These are phyloP conservation scores for Crithidia expoeki DNA, from an alignment of 208 protist species.

Conservation along the genomic window DNA sequence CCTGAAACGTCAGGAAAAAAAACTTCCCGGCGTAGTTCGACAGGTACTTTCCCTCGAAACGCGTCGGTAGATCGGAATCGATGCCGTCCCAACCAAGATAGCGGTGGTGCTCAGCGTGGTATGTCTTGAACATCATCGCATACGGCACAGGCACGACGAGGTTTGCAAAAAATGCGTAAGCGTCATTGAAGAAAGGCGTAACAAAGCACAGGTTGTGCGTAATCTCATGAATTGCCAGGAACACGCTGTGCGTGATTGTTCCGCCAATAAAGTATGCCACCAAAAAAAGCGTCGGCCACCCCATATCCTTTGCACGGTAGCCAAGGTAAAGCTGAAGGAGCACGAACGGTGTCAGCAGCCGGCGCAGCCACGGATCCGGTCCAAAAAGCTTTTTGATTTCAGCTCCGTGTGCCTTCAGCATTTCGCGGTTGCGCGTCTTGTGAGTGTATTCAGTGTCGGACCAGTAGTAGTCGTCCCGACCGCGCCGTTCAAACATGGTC, in stretches of 20 bases:
- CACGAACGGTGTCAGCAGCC: constrained; percentile 55
- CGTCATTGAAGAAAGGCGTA: constrained; percentile 72
- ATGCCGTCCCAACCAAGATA: constrained; percentile 88
- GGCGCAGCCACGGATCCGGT: constrained; percentile 53
- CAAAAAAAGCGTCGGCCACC: constrained; percentile 65
- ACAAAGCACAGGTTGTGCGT: constrained; percentile 91
- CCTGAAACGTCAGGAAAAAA: constrained; percentile 89
- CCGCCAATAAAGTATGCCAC: constrained; percentile 84
- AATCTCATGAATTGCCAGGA: constrained; percentile 93
- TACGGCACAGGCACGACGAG: constrained; percentile 89
- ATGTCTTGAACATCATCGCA: constrained; percentile 91
- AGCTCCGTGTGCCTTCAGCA: constrained; percentile 77
- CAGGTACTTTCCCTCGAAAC: constrained; percentile 69
- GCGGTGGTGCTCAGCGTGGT: constrained; percentile 94
- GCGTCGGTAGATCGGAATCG: constrained; percentile 89
- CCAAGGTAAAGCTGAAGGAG: constrained; percentile 69
- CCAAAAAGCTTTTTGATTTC: constrained; percentile 86
- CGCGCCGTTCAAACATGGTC: constrained; percentile 34
- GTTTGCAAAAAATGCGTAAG: constrained; percentile 87
- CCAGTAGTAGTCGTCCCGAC: constrained; percentile 79
- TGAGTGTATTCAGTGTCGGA: constrained; percentile 72
- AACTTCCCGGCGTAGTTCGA: constrained; percentile 71
- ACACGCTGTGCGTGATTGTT: constrained; percentile 79
- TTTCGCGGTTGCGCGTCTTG: constrained; percentile 57
- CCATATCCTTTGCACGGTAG: constrained; percentile 59